Evolutionary conservation across 805 yeast genomes (phyloP), one percentile per base, ranked within the genome.

Genomic region (Metschnikowia kunwiensis): DNA sequence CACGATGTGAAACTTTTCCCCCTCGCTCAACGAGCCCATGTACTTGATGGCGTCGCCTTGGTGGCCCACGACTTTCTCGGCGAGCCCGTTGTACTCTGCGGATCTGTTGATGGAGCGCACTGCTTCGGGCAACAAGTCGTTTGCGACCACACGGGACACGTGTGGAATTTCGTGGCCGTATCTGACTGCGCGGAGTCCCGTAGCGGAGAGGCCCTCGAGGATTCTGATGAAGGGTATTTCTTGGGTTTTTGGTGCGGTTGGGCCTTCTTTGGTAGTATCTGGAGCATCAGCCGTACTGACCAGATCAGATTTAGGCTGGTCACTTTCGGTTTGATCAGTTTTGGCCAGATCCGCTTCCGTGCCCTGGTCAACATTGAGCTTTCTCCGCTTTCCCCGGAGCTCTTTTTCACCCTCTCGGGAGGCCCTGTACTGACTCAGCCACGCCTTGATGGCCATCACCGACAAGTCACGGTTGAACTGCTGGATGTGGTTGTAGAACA

Each of bases 401-500:
- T 57, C 58, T 40, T 59, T 43, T 45, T 51, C 53, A 8, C 58
- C 58, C 15, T 40, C 49, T 24, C 56, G 53, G 30, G 58, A 58
- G 25, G 61, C 72, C 13, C 70, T 61, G 44, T 77, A 80, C 23
- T 82, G 50, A 37, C 82, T 78, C 26, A 81, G 72, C 91, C 95
- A 93, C 0, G 97, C 95, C 39, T 80, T 75, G 43, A 93, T 89
- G 7, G 86, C 88, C 50, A 82, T 66, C 5, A 86, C 83, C 47
- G 95, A 83, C 32, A 93, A 64, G 57, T 93, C 99, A 51, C 99
- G 75, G 60, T 93, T 93, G 63, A 88, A 93, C 62, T 91, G 97
- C 63, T 93, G 99, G 38, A 93, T 84, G 7, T 95, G 97, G 57
- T 93, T 93, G 63, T 93, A 93, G 56, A 93, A 93, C 8, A 93